These are phyloP conservation scores for Scutellaria galericulata DNA, from an alignment of 257 asterid genomes.

Conservation along the genomic window DNA sequence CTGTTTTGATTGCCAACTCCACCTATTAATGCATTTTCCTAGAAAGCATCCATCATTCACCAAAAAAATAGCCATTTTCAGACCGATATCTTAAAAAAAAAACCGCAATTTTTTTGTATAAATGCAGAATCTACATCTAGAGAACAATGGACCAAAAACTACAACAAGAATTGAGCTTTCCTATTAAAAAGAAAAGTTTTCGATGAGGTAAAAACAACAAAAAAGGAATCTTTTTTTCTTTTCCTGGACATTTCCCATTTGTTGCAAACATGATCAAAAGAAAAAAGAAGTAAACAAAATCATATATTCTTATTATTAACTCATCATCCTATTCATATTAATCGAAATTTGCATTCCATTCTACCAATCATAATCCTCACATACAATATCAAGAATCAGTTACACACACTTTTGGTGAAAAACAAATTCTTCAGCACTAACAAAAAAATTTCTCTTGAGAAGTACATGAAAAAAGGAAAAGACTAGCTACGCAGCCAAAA, in stretches of 20 bases:
- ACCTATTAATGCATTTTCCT: conserved; percentile 48
- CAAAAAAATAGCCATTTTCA: conserved; percentile 13
- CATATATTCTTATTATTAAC: not conserved
- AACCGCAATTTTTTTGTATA: not conserved
- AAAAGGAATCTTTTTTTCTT: not conserved
- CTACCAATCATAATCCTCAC: conserved; percentile 1
- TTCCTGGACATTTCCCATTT: not conserved
- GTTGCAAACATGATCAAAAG: not conserved
- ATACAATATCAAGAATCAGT: conserved; percentile 4
- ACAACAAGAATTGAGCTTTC: conserved; percentile 8
- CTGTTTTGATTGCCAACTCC: conserved; percentile 41
- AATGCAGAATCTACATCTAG: conserved; percentile 21
- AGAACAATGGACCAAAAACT: conserved; percentile 9
- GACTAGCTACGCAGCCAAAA: not conserved
- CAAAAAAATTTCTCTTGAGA: not conserved
- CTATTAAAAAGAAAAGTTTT: not conserved
- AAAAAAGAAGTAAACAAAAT: not conserved
- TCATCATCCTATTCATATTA: conserved; percentile 1
- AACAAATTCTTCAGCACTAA: conserved; percentile 7
- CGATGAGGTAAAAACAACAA: not conserved
- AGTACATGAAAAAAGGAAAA: not conserved
- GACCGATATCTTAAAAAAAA: conserved; percentile 12
- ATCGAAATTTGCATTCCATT: not conserved
- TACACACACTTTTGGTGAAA: not conserved
- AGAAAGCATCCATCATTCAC: conserved; percentile 34